Conservation (phyloP, 2,329 filamentous ascomycete genomes). For the Hypomyces rosellus region DNA sequence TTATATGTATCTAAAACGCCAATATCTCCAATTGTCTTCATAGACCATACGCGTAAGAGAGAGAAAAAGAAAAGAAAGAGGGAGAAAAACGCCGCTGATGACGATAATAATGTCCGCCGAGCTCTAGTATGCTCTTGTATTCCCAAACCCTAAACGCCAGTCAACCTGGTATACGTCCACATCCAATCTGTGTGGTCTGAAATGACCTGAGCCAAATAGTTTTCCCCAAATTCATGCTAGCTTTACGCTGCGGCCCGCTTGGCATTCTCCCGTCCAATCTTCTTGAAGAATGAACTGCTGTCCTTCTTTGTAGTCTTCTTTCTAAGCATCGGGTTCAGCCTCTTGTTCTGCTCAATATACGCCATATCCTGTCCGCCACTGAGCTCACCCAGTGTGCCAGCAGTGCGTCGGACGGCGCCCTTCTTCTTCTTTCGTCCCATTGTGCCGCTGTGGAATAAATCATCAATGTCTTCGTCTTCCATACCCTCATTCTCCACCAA, state of each 20-base stretch:
- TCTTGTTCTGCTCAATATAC: constrained; percentile 80
- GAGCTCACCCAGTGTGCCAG: constrained; percentile 77
- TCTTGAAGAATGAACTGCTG: constrained; percentile 36
- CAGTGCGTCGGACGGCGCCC: constrained; percentile 66
- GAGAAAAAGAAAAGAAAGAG: too few species aligned
- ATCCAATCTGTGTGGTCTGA: too few species aligned
- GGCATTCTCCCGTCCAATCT: constrained; percentile 36
- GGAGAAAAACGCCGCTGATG: too few species aligned
- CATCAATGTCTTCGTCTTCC: constrained; percentile 60
- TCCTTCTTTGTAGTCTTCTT: constrained; percentile 34
- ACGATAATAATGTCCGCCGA: too few species aligned
- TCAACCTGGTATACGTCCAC: too few species aligned
- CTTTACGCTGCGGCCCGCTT: constrained; percentile 21
- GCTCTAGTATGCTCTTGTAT: too few species aligned
- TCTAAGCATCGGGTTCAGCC: constrained; percentile 45
- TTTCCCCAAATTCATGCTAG: not conserved
- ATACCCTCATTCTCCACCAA: constrained; percentile 79
- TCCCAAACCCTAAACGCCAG: too few species aligned
- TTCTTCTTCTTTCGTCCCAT: constrained; percentile 47
- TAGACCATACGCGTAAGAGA: too few species aligned
- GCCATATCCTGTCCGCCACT: constrained; percentile 95
- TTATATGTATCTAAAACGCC: too few species aligned
- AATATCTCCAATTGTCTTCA: too few species aligned
- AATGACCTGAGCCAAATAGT: not conserved
- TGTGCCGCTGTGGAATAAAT: constrained; percentile 34